A percentile compares a stretch with the other conserved stretches of the same genome.
Evolutionary conservation across 2,329 filamentous ascomycete species (phyloP).

Genomic region (Emmonsiellopsis sp.): DNA sequence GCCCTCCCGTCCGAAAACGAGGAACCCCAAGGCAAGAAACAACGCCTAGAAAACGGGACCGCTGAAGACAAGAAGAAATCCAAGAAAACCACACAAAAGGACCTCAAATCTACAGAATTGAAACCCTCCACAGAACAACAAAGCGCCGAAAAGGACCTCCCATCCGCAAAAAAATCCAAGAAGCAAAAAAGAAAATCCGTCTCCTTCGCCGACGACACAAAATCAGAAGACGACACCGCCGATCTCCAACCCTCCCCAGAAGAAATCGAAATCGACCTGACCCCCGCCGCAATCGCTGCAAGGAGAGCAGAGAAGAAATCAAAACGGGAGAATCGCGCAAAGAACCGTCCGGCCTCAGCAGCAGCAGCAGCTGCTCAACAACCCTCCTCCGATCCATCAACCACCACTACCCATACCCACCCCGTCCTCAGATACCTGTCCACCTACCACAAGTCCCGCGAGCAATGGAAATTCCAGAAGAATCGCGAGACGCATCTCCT

Average conservation of each 20-base stretch:
- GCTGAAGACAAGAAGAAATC: not conserved
- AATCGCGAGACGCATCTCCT: slow-evolving; percentile 77
- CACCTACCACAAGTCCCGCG: slow-evolving; percentile 61
- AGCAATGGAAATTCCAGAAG: slow-evolving; percentile 92
- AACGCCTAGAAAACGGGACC: slow-evolving; percentile 14
- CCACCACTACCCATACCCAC: slow-evolving; percentile 8
- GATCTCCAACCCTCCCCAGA: not conserved
- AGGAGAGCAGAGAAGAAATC: slow-evolving; percentile 13
- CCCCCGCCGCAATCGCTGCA: slow-evolving; percentile 6
- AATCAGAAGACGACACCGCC: slow-evolving; percentile 42
- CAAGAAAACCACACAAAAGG: not conserved
- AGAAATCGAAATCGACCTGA: slow-evolving; percentile 14
- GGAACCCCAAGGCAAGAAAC: slow-evolving; percentile 15
- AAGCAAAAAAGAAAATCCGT: slow-evolving; percentile 45
- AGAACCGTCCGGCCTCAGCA: not conserved
- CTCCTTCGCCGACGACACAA: slow-evolving; percentile 55
- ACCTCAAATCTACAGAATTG: not conserved
- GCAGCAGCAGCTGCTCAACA: slow-evolving; percentile 6
- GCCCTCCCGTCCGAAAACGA: slow-evolving; percentile 6
- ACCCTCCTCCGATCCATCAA: not conserved
- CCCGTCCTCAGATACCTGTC: slow-evolving; percentile 67
- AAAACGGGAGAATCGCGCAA: slow-evolving; percentile 8
- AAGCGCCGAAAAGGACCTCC: not conserved
- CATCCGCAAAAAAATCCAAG: slow-evolving; percentile 7
- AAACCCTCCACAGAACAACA: not conserved